Percentiles rank a stretch among this genome's conserved stretches.
Evolutionary conservation across 305 asterid genomes (phyloP).

Genomic region (Solanum hybrid): DNA sequence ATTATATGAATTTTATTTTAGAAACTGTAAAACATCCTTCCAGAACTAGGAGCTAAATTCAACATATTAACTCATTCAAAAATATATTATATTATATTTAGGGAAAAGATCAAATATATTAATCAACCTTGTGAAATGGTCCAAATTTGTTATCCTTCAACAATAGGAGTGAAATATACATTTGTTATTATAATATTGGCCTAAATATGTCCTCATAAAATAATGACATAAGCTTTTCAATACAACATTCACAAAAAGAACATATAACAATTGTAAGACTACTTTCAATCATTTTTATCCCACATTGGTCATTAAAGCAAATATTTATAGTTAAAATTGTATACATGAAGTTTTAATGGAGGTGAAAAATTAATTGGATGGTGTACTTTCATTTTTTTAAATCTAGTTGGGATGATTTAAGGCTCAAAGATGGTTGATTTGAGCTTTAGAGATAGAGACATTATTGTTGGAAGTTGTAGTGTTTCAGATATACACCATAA

Average conservation of each 20-base stretch:
- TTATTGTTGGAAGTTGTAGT: not conserved
- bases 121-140: not conserved
- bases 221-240: not conserved
- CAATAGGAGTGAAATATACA: not conserved
- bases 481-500: not conserved
- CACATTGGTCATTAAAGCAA: not conserved
- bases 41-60: not conserved
- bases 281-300: not conserved
- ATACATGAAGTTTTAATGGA: not conserved
- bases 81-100: too few species aligned
- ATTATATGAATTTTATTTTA: not conserved
- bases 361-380: not conserved
- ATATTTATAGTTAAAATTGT: not conserved
- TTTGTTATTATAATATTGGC: not conserved
- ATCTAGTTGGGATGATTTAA: too few species aligned
- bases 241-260: not conserved
- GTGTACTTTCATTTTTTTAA: too few species aligned
- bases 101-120: not conserved
- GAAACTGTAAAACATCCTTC: not conserved
- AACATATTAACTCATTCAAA: not conserved
- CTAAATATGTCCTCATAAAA: not conserved
- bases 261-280: not conserved
- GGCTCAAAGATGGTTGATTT: too few species aligned
- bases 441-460: not conserved
- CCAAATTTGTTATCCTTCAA: not conserved